phyloP scores from a whole-genome alignment of 345 rosid genomes.

The Citropsis articulata region DNA sequence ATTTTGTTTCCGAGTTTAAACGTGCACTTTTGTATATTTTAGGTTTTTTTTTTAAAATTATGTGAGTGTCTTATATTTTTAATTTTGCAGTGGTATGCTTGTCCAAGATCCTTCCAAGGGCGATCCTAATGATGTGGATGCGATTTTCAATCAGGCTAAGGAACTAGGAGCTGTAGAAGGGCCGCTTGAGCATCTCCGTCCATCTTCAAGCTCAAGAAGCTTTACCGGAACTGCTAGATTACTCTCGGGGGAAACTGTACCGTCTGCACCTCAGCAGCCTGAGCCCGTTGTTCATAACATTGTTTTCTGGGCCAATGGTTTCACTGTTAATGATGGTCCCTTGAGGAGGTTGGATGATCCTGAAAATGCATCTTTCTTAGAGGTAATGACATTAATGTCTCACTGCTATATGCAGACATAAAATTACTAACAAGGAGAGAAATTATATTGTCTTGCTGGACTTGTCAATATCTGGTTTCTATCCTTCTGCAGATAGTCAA shows the following conservation, averaged over 20 bases:
- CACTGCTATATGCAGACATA: background rate
- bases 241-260: conserved; percentile 81
- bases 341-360: conserved; percentile 91
- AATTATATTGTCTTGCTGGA: background rate
- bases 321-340: conserved; percentile 88
- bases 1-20: background rate
- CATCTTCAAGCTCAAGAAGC: conserved; percentile 78
- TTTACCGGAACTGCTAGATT: conserved; percentile 82
- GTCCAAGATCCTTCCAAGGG: conserved; percentile 87
- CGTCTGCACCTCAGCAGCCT: conserved; percentile 75
- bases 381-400: conserved; percentile 39
- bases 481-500: background rate
- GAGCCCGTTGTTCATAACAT: conserved; percentile 72
- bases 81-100: conserved; percentile 78
- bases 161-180: conserved; percentile 89
- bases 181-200: conserved; percentile 54
- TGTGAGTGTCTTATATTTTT: background rate
- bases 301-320: conserved; percentile 87
- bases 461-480: background rate
- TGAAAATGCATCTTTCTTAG: conserved; percentile 86
- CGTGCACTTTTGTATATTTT: background rate
- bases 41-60: too few relatives aligned
- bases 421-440: background rate
- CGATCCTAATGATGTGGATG: conserved; percentile 67
- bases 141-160: conserved; percentile 88